Conservation (phyloP, 805 yeast species). For the Wickerhamiella musiphila region DNA sequence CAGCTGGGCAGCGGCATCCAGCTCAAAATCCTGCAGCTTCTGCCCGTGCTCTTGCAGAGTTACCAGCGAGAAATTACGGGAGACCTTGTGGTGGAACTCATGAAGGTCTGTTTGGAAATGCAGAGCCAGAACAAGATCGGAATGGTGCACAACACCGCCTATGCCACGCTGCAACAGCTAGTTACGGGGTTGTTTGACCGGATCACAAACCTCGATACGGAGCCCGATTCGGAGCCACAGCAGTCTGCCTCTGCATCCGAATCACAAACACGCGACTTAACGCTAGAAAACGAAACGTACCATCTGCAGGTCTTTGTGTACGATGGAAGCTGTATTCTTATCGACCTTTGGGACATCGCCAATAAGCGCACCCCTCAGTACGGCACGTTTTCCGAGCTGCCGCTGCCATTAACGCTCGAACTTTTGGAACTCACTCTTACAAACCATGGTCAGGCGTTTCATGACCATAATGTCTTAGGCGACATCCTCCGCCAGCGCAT, state of each 20-base stretch:
- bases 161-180: constrained; percentile 82
- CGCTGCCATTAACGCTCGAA: constrained; percentile 62
- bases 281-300: constrained; percentile 26
- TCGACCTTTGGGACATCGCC: constrained; percentile 53
- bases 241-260: too few relatives aligned
- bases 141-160: constrained; percentile 75
- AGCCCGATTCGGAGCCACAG: too few relatives aligned
- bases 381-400: constrained; percentile 33
- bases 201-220: constrained; percentile 26
- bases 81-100: constrained; percentile 35
- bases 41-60: constrained; percentile 56
- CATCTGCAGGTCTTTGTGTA: constrained; percentile 34
- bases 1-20: constrained; percentile 68
- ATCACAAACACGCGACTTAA: too few relatives aligned
- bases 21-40: constrained; percentile 63
- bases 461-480: constrained; percentile 44
- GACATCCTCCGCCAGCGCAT: constrained; percentile 47
- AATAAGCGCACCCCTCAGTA: constrained; percentile 40
- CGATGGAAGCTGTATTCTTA: constrained; percentile 55
- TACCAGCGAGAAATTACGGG: constrained; percentile 42
- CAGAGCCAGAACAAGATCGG: constrained; percentile 52
- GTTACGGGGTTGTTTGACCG: constrained; percentile 63
- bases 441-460: constrained; percentile 41
- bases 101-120: constrained; percentile 54
- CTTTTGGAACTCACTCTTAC: constrained; percentile 62